These are phyloP conservation scores for Pythium aristosporum DNA, from an alignment of 352 stramenopile species.

Conservation along the genomic window DNA sequence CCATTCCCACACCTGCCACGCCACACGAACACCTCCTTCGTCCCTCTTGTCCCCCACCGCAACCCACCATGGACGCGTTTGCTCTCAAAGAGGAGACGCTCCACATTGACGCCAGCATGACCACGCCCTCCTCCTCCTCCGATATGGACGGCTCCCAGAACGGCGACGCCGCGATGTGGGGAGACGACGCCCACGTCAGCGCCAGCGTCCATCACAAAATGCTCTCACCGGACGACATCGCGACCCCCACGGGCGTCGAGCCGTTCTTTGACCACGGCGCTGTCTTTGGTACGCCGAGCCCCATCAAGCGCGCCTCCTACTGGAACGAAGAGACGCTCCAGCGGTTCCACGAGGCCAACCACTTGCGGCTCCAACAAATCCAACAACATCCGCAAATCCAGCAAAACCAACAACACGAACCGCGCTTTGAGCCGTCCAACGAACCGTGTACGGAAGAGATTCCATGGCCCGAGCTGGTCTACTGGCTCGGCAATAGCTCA, in stretches of 20 bases:
- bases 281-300: conserved; percentile 7
- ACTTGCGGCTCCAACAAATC: not conserved
- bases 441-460: conserved; percentile 28
- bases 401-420: not conserved
- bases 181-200: not conserved
- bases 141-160: not conserved
- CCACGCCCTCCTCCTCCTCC: not conserved
- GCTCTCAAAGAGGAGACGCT: conserved; percentile 4
- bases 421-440: conserved; percentile 18
- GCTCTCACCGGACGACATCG: conserved; percentile 8
- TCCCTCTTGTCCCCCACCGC: not conserved
- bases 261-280: conserved; percentile 11
- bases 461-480: conserved; percentile 27
- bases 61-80: conserved; percentile 1
- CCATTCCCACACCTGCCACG: not conserved
- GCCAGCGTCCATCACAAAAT: conserved; percentile 1
- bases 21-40: too few relatives aligned
- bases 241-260: conserved; percentile 11
- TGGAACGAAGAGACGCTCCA: conserved; percentile 14
- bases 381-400: not conserved
- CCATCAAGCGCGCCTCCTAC: conserved; percentile 15
- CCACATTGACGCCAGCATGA: conserved; percentile 14
- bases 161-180: conserved; percentile 7
- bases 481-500: conserved; percentile 23
- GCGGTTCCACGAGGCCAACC: conserved; percentile 9